Evolutionary conservation across 176 grass and related monocot genomes (phyloP).

Genomic region (Phoenix roebelenii): DNA sequence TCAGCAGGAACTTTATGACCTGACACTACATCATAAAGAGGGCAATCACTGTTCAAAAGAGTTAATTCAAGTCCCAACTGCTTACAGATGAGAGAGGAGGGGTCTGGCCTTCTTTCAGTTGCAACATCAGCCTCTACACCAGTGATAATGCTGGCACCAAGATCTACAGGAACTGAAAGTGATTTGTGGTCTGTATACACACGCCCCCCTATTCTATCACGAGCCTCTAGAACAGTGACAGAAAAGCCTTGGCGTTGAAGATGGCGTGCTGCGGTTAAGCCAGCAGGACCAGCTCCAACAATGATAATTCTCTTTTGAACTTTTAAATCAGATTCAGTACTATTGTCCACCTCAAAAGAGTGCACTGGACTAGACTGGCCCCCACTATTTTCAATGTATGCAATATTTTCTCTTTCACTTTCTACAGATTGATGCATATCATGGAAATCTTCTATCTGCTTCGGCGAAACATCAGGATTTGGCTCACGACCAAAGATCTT

Average conservation of each 20-base stretch:
- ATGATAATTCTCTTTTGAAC: constrained; percentile 54
- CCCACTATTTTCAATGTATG: neutral
- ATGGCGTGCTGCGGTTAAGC: constrained; percentile 88
- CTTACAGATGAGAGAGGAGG: constrained; percentile 88
- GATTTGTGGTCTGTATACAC: constrained; percentile 78
- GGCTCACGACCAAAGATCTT: constrained; percentile 6
- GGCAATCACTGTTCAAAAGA: constrained; percentile 84
- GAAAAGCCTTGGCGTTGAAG: constrained; percentile 74
- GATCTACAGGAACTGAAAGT: constrained; percentile 96
- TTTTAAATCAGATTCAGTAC: constrained; percentile 21
- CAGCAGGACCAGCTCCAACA: constrained; percentile 90
- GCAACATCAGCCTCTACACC: constrained; percentile 92
- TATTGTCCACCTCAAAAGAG: constrained; percentile 14
- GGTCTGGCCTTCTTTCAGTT: constrained; percentile 88
- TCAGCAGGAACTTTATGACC: constrained; percentile 78
- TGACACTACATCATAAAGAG: constrained; percentile 85
- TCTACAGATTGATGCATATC: constrained; percentile 17
- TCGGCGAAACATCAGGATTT: constrained; percentile 7
- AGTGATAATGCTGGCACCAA: constrained; percentile 99
- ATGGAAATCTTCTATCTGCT: constrained; percentile 19
- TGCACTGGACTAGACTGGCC: constrained; percentile 14
- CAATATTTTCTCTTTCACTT: constrained; percentile 10
- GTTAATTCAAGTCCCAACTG: constrained; percentile 92
- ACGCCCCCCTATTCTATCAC: constrained; percentile 81
- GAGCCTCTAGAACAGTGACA: constrained; percentile 90